phyloP scores from a whole-genome alignment of 768 basidiomycete genomes.

The Lactarius deliciosus region DNA sequence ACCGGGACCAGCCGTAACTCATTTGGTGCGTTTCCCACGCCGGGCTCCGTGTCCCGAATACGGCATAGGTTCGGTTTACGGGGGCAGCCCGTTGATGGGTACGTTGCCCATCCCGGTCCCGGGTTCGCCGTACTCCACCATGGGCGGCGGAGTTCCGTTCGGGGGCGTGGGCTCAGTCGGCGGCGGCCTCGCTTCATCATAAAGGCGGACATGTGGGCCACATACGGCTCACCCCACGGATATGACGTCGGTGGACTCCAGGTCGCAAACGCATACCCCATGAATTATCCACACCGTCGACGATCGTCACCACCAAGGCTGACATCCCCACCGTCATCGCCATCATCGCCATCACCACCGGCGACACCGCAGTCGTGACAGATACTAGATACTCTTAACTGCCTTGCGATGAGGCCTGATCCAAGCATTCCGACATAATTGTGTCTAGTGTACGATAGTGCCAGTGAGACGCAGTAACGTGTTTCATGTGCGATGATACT shows the following conservation, averaged over 20 bases:
- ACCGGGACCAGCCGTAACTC: slow-evolving; percentile 18
- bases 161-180: slow-evolving; percentile 3
- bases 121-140: slow-evolving; percentile 3
- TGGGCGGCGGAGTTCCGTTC: not conserved
- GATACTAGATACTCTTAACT: slow-evolving; percentile 4
- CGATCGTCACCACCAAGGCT: no score
- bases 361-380: slow-evolving; percentile 25
- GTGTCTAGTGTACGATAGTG: not conserved
- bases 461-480: no score
- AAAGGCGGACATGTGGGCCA: slow-evolving; percentile 12
- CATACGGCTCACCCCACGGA: slow-evolving; percentile 1
- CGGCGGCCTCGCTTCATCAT: slow-evolving; percentile 2
- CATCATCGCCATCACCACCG: slow-evolving; percentile 15
- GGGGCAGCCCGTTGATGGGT: no score
- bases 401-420: no score
- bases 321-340: slow-evolving; percentile 2
- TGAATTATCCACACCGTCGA: no score
- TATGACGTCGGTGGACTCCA: slow-evolving; percentile 10
- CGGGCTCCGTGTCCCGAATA: no score
- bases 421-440: not conserved
- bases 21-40: slow-evolving; percentile 4
- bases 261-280: not conserved
- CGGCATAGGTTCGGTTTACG: no score
- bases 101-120: not conserved
- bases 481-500: not conserved